phyloP scores from a whole-genome alignment of 2,329 filamentous ascomycete genomes.

The Stachybotrys echinatus region DNA sequence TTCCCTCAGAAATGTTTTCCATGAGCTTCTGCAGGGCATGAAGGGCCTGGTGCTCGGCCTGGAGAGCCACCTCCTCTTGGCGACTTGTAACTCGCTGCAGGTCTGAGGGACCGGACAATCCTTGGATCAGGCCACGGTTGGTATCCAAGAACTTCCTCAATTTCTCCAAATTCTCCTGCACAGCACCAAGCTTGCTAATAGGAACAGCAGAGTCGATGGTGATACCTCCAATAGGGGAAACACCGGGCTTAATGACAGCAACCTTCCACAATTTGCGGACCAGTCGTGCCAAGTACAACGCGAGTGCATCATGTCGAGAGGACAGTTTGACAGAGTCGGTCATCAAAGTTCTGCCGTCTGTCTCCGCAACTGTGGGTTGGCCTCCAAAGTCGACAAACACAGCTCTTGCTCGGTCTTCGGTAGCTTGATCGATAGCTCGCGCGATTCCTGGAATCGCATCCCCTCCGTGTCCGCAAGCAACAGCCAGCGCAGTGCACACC shows the following conservation, averaged over 20 bases:
- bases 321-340: slow-evolving; percentile 84
- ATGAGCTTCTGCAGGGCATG: slow-evolving; percentile 82
- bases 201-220: slow-evolving; percentile 63
- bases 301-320: slow-evolving; percentile 81
- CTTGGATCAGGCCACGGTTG: slow-evolving; percentile 92
- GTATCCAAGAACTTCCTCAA: slow-evolving; percentile 75
- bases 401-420: slow-evolving; percentile 77
- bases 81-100: slow-evolving; percentile 72
- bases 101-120: slow-evolving; percentile 84
- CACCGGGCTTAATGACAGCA: slow-evolving; percentile 57
- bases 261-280: slow-evolving; percentile 85
- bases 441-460: slow-evolving; percentile 67
- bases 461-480: slow-evolving; percentile 88
- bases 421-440: slow-evolving; percentile 76
- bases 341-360: slow-evolving; percentile 63
- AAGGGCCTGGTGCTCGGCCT: slow-evolving; percentile 90
- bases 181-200: slow-evolving; percentile 61
- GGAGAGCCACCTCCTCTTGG: slow-evolving; percentile 86
- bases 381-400: slow-evolving; percentile 92
- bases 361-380: slow-evolving; percentile 76
- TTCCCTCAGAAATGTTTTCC: slow-evolving; percentile 88
- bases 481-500: slow-evolving; percentile 83
- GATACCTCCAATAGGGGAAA: slow-evolving; percentile 52
- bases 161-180: slow-evolving; percentile 76
- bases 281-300: slow-evolving; percentile 82